A percentile compares a stretch with the other conserved stretches of the same genome.
Conservation (phyloP, 2,329 filamentous ascomycete genomes). For the Cladophialophora yegresii region DNA sequence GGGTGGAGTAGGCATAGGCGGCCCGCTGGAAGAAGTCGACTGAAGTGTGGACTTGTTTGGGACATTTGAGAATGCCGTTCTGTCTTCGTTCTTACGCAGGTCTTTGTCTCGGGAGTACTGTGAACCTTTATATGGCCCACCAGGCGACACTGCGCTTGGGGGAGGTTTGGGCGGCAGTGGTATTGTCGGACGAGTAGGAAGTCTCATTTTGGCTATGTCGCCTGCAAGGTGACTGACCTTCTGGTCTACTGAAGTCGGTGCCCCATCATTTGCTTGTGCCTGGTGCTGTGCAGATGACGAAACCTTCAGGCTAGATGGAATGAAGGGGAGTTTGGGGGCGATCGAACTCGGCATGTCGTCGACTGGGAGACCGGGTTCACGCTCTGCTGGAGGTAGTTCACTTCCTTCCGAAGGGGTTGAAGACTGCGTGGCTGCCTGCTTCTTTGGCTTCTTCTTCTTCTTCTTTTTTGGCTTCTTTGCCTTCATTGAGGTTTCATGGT, state of each 20-base stretch:
- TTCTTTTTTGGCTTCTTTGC: slow-evolving; percentile 6
- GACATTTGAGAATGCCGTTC: not conserved
- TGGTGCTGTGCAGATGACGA: not conserved
- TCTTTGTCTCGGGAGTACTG: not conserved
- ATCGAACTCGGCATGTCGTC: not conserved
- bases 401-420: not conserved
- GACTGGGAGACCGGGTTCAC: not conserved
- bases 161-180: not conserved
- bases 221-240: not conserved
- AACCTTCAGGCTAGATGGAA: not conserved
- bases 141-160: not conserved
- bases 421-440: not conserved
- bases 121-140: not conserved
- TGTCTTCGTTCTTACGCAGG: not conserved
- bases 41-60: not conserved
- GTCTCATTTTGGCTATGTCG: not conserved
- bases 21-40: not conserved
- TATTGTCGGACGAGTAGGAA: not conserved
- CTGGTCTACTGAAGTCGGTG: not conserved
- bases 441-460: slow-evolving; percentile 10
- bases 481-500: not conserved
- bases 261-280: not conserved
- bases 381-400: not conserved
- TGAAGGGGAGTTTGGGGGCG: not conserved
- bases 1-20: not conserved